These are phyloP conservation scores for Curvularia lunata DNA, from an alignment of 2,329 filamentous ascomycete genomes.

Conservation along the genomic window DNA sequence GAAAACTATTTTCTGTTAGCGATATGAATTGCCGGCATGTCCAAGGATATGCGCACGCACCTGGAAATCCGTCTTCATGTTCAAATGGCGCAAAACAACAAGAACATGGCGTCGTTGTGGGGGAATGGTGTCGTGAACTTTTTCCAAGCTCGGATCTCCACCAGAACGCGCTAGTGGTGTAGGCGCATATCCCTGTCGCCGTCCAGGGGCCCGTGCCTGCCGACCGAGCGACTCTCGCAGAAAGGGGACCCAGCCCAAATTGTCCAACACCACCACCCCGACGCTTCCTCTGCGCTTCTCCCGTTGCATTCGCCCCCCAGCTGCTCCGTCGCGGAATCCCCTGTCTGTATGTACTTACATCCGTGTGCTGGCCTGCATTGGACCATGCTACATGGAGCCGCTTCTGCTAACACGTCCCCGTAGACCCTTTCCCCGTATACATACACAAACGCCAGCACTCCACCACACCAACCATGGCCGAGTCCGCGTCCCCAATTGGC, in stretches of 20 bases:
- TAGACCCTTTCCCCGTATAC: constrained; percentile 20
- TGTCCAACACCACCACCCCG: constrained; percentile 37
- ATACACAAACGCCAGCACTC: constrained; percentile 22
- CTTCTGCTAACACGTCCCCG: constrained; percentile 26
- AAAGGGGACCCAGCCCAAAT: constrained; percentile 45
- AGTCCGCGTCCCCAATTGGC: constrained; percentile 71
- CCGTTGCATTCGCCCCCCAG: constrained; percentile 16
- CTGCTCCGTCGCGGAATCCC: constrained; percentile 9
- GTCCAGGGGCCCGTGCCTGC: constrained; percentile 47
- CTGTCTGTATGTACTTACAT: constrained; percentile 6
- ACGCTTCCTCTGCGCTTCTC: constrained; percentile 24
- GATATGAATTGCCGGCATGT: background rate
- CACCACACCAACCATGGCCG: constrained; percentile 59
- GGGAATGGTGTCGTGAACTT: constrained; percentile 41
- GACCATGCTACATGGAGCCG: background rate
- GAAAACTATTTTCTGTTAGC: constrained; percentile 74
- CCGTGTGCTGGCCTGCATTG: background rate
- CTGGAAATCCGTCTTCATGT: constrained; percentile 99
- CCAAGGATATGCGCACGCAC: constrained; percentile 54
- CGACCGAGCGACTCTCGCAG: constrained; percentile 45
- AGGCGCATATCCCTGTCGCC: constrained; percentile 30
- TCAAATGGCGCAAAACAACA: constrained; percentile 27
- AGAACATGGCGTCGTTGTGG: constrained; percentile 31
- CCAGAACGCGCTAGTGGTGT: constrained; percentile 17
- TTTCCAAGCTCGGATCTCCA: constrained; percentile 31